A percentile compares a stretch with the other conserved stretches of the same genome.
Evolutionary conservation across 495 filamentous ascomycete species (phyloP).

Genomic region (Gamarada debralockiae): DNA sequence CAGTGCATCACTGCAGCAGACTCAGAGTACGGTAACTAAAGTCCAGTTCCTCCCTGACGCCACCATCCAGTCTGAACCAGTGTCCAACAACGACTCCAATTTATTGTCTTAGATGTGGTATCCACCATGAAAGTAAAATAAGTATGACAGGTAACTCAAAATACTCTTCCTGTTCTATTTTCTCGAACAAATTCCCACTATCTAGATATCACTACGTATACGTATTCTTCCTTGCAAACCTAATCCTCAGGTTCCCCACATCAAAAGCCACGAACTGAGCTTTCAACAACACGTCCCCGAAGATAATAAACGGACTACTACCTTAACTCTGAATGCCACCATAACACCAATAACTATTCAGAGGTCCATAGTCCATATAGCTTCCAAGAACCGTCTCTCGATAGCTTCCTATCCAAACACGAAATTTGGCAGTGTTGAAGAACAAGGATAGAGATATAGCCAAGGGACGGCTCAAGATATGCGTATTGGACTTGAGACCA

Average conservation of each 20-base stretch:
- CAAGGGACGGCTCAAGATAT: conserved; percentile 38
- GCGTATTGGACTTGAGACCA: conserved; percentile 55
- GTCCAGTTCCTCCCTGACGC: too few species aligned
- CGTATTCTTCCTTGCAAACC: conserved; percentile 52
- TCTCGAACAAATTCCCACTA: too few species aligned
- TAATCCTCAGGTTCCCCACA: conserved; percentile 49
- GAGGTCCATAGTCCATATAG: conserved; percentile 51
- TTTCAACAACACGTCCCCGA: conserved; percentile 75
- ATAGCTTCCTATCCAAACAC: conserved; percentile 51
- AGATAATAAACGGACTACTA: conserved; percentile 63
- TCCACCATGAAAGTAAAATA: too few species aligned
- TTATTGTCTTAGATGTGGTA: too few species aligned
- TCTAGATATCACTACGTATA: too few species aligned
- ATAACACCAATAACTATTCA: conserved; percentile 48
- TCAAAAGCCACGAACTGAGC: conserved; percentile 74
- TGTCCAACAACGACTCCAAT: too few species aligned
- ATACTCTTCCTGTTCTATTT: background rate
- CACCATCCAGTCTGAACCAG: too few species aligned
- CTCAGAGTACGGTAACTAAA: too few species aligned
- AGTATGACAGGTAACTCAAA: too few species aligned
- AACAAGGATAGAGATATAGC: conserved; percentile 68
- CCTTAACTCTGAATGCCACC: conserved; percentile 61
- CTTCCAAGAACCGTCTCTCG: conserved; percentile 48
- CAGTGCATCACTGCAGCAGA: too few species aligned
- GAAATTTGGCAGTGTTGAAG: conserved; percentile 55